phyloP scores from a whole-genome alignment of 345 rosid species.

The Angophora floribunda region DNA sequence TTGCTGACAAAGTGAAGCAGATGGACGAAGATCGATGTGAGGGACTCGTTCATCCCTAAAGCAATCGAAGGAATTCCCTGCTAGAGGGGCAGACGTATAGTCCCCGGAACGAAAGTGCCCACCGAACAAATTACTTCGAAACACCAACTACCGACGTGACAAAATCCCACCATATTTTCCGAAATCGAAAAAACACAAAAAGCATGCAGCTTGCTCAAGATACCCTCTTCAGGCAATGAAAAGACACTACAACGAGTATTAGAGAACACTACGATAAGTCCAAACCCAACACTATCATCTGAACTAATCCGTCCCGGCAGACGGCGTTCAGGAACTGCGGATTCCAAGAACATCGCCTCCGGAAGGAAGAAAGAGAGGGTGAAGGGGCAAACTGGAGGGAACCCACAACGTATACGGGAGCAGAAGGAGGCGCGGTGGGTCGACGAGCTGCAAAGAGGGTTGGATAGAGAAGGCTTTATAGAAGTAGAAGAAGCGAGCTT shows the following conservation, averaged over 20 bases:
- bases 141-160: neutral
- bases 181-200: neutral
- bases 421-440: neutral
- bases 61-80: neutral
- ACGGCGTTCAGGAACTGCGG: neutral
- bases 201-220: neutral
- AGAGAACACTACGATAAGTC: neutral
- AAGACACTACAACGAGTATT: neutral
- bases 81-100: neutral
- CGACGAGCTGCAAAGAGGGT: neutral
- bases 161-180: neutral
- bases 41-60: slow-evolving; percentile 3
- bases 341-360: neutral
- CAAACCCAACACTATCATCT: neutral
- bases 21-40: neutral
- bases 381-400: neutral
- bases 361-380: no score
- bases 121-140: neutral
- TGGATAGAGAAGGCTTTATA: neutral
- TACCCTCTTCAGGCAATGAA: neutral
- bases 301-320: neutral
- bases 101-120: neutral
- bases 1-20: neutral
- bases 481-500: neutral
- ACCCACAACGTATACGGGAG: neutral